Conservation (phyloP, 768 basidiomycete genomes). For the Leccinum sublutescens region DNA sequence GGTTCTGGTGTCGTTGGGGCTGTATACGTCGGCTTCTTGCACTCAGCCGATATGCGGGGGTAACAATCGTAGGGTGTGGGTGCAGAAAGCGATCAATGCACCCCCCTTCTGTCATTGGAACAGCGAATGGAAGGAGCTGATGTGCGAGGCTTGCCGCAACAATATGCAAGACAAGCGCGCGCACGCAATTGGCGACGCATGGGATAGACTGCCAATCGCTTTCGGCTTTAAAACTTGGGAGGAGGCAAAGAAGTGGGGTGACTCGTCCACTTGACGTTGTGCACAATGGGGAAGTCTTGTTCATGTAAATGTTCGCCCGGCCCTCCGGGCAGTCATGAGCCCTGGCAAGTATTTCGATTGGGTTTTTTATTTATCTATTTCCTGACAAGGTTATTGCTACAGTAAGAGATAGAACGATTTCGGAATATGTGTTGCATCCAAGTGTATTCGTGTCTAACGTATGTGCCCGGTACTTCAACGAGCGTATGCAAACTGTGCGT, state of each 20-base stretch:
- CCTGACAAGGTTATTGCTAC: too few species aligned
- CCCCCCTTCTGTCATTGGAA: neutral
- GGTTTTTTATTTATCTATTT: too few species aligned
- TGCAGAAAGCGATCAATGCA: neutral
- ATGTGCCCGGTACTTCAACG: too few species aligned
- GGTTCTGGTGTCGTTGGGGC: neutral
- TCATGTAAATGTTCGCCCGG: neutral
- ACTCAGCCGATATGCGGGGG: fast-evolving
- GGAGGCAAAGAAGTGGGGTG: neutral
- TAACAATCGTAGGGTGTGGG: neutral
- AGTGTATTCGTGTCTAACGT: too few species aligned
- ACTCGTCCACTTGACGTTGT: neutral
- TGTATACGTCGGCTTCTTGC: neutral
- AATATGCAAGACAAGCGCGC: neutral
- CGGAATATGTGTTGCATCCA: too few species aligned
- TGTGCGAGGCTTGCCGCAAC: neutral
- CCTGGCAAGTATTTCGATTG: too few species aligned
- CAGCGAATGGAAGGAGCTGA: neutral
- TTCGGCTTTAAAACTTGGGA: conserved; percentile 13
- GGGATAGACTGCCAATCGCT: neutral
- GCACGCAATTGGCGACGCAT: neutral
- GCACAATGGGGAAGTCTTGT: neutral
- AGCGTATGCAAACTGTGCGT: too few species aligned
- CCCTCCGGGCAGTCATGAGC: too few species aligned
- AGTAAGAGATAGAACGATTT: too few species aligned